Conservation (phyloP, 345 rosid genomes). For the Geranium brycei region DNA sequence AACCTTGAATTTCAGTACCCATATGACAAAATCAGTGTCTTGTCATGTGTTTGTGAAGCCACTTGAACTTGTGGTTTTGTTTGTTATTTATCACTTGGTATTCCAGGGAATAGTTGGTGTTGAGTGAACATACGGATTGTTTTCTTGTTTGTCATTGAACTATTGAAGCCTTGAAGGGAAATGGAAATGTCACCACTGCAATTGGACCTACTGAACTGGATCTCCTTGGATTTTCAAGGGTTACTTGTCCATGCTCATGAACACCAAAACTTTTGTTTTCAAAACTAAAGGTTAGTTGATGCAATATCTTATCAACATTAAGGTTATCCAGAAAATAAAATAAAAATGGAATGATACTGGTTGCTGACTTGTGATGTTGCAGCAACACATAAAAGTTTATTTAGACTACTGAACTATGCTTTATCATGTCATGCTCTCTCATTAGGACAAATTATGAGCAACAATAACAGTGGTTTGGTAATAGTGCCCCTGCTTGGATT, state of each 20-base stretch:
- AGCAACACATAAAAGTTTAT: no score
- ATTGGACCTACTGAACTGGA: conserved; percentile 23
- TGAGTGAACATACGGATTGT: conserved; percentile 6
- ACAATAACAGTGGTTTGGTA: no score
- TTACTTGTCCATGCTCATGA: conserved; percentile 11
- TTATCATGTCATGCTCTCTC: no score
- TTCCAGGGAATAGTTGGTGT: not conserved
- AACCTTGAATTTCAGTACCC: no score
- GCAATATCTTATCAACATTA: not conserved
- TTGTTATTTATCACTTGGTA: no score
- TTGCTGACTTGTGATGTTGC: no score
- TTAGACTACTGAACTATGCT: no score
- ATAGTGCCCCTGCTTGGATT: not conserved
- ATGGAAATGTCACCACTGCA: conserved; percentile 42
- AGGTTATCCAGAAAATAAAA: not conserved
- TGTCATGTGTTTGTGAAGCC: no score
- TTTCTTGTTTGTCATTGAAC: conserved; percentile 9
- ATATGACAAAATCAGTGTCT: no score
- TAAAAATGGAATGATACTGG: no score
- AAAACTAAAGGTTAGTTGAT: conserved; percentile 16
- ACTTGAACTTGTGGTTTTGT: no score
- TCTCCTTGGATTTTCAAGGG: conserved; percentile 11
- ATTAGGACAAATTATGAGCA: no score
- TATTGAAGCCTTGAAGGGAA: conserved; percentile 22
- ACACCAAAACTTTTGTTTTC: conserved; percentile 10